phyloP scores from a whole-genome alignment of 352 stramenopile species.

The Phytophthora constricta region DNA sequence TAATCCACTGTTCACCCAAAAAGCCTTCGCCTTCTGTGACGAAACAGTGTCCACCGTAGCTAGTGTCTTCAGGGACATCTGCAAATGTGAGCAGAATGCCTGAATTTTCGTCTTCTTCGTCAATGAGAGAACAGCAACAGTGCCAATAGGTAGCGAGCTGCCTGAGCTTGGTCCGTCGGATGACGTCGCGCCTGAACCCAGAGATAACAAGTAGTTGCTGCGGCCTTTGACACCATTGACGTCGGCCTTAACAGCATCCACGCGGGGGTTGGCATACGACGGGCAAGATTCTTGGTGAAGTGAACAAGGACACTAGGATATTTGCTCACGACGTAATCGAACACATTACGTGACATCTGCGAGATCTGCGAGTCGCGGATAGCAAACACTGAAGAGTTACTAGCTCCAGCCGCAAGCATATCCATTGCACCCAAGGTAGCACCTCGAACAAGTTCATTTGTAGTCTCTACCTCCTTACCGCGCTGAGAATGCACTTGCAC shows the following conservation, averaged over 20 bases:
- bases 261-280: conserved; percentile 58
- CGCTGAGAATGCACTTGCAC: conserved; percentile 71
- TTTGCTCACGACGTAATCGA: conserved; percentile 82
- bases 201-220: conserved; percentile 62
- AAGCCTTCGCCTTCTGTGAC: conserved; percentile 66
- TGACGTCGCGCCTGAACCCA: conserved; percentile 42
- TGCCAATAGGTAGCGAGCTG: conserved; percentile 61
- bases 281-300: conserved; percentile 81
- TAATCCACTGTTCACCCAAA: conserved; percentile 78
- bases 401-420: conserved; percentile 76
- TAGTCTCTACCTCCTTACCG: conserved; percentile 76
- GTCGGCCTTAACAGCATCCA: conserved; percentile 44
- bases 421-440: conserved; percentile 84
- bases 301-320: conserved; percentile 75
- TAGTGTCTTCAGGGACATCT: conserved; percentile 68
- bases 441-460: conserved; percentile 79
- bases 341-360: conserved; percentile 88
- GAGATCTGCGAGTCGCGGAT: conserved; percentile 88
- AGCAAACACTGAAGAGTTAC: conserved; percentile 85
- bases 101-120: conserved; percentile 79
- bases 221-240: conserved; percentile 41
- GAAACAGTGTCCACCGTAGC: conserved; percentile 74
- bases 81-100: conserved; percentile 77
- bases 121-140: conserved; percentile 78
- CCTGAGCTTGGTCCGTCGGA: conserved; percentile 29